Percentiles rank a stretch among this genome's conserved stretches.
Evolutionary conservation across 495 filamentous ascomycete species (phyloP).

Genomic region (Podospora pseudopauciseta): DNA sequence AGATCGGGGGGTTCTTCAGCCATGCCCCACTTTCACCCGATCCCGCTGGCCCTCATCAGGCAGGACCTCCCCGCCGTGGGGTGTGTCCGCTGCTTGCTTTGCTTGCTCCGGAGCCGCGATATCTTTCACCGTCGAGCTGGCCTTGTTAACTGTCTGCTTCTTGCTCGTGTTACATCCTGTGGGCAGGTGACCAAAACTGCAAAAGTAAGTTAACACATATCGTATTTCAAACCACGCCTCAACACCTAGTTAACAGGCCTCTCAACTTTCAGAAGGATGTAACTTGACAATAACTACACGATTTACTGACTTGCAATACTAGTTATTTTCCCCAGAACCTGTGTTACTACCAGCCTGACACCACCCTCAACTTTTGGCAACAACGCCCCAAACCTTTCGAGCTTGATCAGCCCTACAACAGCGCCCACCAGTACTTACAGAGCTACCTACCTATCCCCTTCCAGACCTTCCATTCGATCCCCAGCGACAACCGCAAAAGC

Average conservation of each 20-base stretch:
- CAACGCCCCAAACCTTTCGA: not conserved
- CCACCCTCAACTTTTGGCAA: not conserved
- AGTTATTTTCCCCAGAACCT: not conserved
- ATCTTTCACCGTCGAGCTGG: not conserved
- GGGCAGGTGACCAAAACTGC: no score
- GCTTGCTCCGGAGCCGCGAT: not conserved
- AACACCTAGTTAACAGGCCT: no score
- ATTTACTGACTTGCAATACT: no score
- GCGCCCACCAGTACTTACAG: not conserved
- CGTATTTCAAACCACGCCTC: no score
- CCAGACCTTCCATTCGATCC: not conserved
- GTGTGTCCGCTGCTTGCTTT: slow-evolving; percentile 9
- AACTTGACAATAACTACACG: no score
- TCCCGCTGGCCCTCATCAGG: not conserved
- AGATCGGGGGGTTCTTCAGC: not conserved
- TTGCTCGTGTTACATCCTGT: not conserved
- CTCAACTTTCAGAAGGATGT: no score
- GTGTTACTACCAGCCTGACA: not conserved
- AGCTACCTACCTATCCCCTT: not conserved
- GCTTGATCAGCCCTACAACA: not conserved
- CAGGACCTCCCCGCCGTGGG: not conserved
- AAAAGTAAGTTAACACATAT: no score
- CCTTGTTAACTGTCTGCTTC: not conserved
- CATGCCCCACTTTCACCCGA: slow-evolving; percentile 7
- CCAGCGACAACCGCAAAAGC: not conserved